These are phyloP conservation scores for Cystobasidium ongulense DNA, from an alignment of 768 basidiomycete species.

Conservation along the genomic window DNA sequence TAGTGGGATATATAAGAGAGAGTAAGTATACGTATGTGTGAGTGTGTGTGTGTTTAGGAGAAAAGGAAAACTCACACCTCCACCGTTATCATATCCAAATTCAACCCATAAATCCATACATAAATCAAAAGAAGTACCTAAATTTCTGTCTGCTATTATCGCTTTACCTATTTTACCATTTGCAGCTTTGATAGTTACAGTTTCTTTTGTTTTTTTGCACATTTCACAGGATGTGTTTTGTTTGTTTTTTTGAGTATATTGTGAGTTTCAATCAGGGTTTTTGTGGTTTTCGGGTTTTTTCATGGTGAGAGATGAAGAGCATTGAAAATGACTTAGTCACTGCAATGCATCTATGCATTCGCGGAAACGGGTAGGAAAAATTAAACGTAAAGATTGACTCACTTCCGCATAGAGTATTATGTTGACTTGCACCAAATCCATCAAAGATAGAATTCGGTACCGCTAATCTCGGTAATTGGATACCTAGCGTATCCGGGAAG, in stretches of 20 bases:
- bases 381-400: neutral
- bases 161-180: slow-evolving; percentile 4
- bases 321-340: too few species aligned
- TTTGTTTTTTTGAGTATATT: too few species aligned
- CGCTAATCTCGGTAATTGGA: neutral
- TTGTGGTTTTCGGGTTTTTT: too few species aligned
- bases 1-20: neutral
- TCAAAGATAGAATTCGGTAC: neutral
- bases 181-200: neutral
- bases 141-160: neutral
- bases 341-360: too few species aligned
- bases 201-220: neutral
- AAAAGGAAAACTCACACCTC: neutral
- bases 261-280: too few species aligned
- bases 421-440: neutral
- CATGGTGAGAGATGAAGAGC: too few species aligned
- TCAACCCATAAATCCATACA: slow-evolving; percentile 5
- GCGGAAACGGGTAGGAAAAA: neutral
- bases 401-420: slow-evolving; percentile 6
- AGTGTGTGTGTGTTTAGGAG: neutral
- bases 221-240: too few species aligned
- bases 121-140: neutral
- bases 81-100: neutral
- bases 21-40: neutral
- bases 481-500: neutral